Evolutionary conservation across 805 yeast species (phyloP).

Genomic region (Schizosaccharomyces japonicus): DNA sequence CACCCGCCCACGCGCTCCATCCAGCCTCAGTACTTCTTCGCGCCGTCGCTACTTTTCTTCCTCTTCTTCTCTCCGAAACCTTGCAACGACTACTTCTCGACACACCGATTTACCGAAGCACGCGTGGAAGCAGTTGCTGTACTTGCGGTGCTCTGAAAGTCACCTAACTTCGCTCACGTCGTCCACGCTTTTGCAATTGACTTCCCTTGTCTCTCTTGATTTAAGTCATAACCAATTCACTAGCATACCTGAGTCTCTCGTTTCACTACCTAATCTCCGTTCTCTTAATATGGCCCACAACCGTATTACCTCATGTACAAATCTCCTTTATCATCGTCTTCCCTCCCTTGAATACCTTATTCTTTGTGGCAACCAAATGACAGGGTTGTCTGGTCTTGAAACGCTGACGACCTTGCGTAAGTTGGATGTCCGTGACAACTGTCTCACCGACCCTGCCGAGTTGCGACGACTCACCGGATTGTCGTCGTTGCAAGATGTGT

Average conservation of each 20-base stretch:
- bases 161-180: not conserved
- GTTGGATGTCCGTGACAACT: conserved; percentile 13
- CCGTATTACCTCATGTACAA: conserved; percentile 16
- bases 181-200: not conserved
- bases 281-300: conserved; percentile 41
- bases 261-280: conserved; percentile 28
- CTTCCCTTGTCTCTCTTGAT: conserved; percentile 23
- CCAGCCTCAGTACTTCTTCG: no score
- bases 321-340: conserved; percentile 10
- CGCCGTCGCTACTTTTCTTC: no score
- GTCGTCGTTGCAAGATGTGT: conserved; percentile 11
- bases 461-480: conserved; percentile 11
- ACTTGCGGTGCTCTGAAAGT: not conserved
- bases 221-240: conserved; percentile 30
- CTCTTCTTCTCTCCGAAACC: no score
- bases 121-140: not conserved
- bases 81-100: no score
- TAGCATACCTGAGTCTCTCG: conserved; percentile 30
- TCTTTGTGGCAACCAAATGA: conserved; percentile 12
- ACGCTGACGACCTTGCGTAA: conserved; percentile 10
- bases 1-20: no score
- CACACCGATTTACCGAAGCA: no score
- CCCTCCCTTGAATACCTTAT: conserved; percentile 10
- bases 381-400: conserved; percentile 12
- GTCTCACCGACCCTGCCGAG: conserved; percentile 11